Evolutionary conservation across 345 rosid genomes (phyloP).

Genomic region (Arabidopsis thaliana): DNA sequence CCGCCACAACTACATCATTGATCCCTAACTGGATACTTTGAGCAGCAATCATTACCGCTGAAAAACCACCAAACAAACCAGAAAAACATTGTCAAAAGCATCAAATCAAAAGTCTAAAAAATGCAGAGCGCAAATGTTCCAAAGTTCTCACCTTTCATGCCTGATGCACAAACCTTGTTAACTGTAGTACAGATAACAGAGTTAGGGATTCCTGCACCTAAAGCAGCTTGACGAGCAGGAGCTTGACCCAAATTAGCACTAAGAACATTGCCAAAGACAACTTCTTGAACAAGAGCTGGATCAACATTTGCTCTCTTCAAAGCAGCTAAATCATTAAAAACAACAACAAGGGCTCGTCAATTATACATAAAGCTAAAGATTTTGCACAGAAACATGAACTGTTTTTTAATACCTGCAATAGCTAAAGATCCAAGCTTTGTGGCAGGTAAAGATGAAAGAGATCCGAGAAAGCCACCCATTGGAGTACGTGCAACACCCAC

Average conservation of each 20-base stretch:
- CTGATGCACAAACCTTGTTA: constrained; percentile 98
- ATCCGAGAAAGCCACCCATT: constrained; percentile 93
- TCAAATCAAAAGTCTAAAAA: neutral
- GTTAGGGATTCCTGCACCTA: constrained; percentile 93
- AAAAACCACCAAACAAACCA: constrained; percentile 36
- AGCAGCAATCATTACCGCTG: constrained; percentile 94
- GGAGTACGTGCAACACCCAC: constrained; percentile 99
- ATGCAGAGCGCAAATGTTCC: constrained; percentile 3
- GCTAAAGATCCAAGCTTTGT: constrained; percentile 95
- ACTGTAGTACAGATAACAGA: constrained; percentile 88
- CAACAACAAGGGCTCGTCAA: constrained; percentile 1
- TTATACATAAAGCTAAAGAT: constrained; percentile 24
- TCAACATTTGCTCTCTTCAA: constrained; percentile 86
- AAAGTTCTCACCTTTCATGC: constrained; percentile 83
- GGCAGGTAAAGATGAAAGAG: constrained; percentile 79
- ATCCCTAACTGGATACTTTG: constrained; percentile 94
- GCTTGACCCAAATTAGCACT: constrained; percentile 98
- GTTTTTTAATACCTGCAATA: constrained; percentile 62
- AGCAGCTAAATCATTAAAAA: constrained; percentile 63
- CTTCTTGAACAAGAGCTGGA: constrained; percentile 92
- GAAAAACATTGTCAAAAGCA: neutral
- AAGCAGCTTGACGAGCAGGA: constrained; percentile 98
- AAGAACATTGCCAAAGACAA: constrained; percentile 91
- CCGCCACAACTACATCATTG: constrained; percentile 92
- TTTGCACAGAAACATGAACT: neutral